phyloP scores from a whole-genome alignment of 306 rosid genomes.

The Sindora glabra region DNA sequence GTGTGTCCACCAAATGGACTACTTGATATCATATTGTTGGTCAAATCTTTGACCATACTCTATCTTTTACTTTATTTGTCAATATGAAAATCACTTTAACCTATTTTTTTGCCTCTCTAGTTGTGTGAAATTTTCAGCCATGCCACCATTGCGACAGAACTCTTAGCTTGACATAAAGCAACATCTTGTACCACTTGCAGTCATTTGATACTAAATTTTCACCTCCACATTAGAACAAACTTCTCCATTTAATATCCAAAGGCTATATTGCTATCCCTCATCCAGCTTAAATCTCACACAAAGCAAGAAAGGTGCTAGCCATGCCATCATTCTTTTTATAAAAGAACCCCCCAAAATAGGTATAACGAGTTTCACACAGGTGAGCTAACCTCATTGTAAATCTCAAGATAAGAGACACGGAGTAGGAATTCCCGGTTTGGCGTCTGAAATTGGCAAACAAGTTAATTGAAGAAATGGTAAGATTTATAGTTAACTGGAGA shows the following conservation, averaged over 20 bases:
- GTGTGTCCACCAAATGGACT: background rate
- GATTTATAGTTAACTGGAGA: background rate
- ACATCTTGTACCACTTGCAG: background rate
- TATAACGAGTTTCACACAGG: background rate
- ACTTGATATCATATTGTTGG: background rate
- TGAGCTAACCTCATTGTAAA: constrained; percentile 76
- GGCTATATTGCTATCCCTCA: background rate
- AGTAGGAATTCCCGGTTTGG: constrained; percentile 81
- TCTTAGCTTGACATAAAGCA: background rate
- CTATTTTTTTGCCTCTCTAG: background rate
- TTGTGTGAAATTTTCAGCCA: no score
- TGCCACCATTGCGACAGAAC: background rate
- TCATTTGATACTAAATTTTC: background rate
- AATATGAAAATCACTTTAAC: no score
- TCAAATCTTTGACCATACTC: no score
- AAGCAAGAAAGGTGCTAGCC: background rate
- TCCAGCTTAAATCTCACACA: background rate
- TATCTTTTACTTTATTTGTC: background rate
- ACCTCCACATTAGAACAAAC: background rate
- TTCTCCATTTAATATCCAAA: background rate
- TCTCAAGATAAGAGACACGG: constrained; percentile 83
- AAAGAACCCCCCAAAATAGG: constrained; percentile 4
- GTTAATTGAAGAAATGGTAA: background rate
- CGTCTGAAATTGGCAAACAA: constrained; percentile 42
- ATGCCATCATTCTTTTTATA: background rate